Base-by-base conservation (phyloP, 805 yeast genomes). In the Ogataea paraovalis region DNA sequence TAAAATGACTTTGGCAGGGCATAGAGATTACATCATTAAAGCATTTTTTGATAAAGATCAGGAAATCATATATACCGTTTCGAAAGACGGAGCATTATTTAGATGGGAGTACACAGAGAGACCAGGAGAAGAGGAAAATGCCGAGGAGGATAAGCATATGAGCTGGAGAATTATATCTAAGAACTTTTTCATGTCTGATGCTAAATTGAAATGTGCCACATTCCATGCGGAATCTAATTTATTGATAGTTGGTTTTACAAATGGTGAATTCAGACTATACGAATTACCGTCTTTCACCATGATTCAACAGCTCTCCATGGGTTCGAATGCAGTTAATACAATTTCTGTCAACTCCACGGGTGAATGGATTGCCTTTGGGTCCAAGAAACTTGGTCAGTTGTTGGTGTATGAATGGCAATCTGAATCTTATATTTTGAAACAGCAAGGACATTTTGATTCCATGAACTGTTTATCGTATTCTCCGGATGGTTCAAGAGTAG, bases 371-470 rank as follows among this genome's bases (percentile, higher is more conserved):
- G 96, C 97, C 0, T 87, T 94, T 66, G 99, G 99, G 4, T 90
- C 97, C 0, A 70, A 89, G 30, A 83, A 82, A 60, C 67, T 87
- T 25, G 99, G 99, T n/a, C 99, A 94, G 68, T 70, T 94, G 49
- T 70, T 94, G 48, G 99, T 94, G 0, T 94, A 96, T 73, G 99
- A 94, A 73, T 94, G 99, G 99, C 97, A 94, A 70, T 87, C 96
- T 4, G 99, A 94, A 65, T 87, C 97, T 0, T 94, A 92, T 62
- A 85, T 94, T 41, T 72, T 94, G 54, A 91, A 92, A 63, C 99
- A 94, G 64, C 99, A 94, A 68, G 97, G 98, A 21, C 99, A 94
- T 68, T 92, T 87, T 61, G 99, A 94, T 65, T 74, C 96, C 0
- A 79, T 90, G 65, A 92, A 89, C 60, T 75, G 89, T 14, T 63